phyloP scores from a whole-genome alignment of 2,329 filamentous ascomycete species.

The Trichophaea hybrida region DNA sequence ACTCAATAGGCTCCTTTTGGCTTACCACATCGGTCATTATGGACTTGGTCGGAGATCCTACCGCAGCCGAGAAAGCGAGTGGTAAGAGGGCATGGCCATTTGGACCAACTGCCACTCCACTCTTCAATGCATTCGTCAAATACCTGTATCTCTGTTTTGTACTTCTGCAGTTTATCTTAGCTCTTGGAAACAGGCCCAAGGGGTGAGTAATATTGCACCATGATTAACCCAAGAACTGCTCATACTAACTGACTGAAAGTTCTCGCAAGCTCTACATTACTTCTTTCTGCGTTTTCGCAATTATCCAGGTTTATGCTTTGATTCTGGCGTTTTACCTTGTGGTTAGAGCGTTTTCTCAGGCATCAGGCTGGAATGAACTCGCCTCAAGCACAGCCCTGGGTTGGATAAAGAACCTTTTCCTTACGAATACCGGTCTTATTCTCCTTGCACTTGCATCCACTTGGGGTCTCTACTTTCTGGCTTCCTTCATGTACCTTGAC shows the following conservation, averaged over 20 bases:
- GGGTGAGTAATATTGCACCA: conserved; percentile 34
- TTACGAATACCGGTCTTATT: conserved; percentile 61
- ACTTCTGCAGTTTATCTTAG: conserved; percentile 88
- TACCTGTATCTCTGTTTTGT: conserved; percentile 87
- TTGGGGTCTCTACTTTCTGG: conserved; percentile 91
- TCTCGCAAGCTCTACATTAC: conserved; percentile 83
- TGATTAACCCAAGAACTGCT: background rate
- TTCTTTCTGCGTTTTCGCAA: conserved; percentile 73
- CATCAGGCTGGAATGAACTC: conserved; percentile 45
- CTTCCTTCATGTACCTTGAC: conserved; percentile 94
- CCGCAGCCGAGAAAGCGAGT: conserved; percentile 32
- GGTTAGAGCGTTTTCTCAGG: conserved; percentile 56
- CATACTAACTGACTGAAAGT: conserved; percentile 27
- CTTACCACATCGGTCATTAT: conserved; percentile 97
- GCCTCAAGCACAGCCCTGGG: conserved; percentile 48
- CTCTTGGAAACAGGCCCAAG: conserved; percentile 91
- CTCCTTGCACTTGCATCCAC: conserved; percentile 85
- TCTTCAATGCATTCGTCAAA: conserved; percentile 81
- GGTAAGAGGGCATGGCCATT: conserved; percentile 68
- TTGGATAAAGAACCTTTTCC: conserved; percentile 72
- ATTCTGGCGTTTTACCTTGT: conserved; percentile 81
- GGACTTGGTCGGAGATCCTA: conserved; percentile 74
- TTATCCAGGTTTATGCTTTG: conserved; percentile 83
- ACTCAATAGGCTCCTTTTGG: conserved; percentile 47
- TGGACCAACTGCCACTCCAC: conserved; percentile 68